Conservation (phyloP, 495 filamentous ascomycete species). For the Neurospora sp. region DNA sequence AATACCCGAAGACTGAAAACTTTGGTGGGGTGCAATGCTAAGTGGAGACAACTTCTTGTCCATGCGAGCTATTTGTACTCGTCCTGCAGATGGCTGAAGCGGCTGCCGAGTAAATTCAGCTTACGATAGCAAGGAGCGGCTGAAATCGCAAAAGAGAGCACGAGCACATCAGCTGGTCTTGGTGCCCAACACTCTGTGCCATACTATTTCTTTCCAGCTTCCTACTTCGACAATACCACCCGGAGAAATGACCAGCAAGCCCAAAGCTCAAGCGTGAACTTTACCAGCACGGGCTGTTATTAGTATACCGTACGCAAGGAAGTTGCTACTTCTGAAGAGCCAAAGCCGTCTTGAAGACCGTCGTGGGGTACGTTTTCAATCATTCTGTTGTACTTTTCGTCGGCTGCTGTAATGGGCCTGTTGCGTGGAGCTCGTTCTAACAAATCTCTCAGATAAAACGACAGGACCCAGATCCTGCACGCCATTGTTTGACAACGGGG, state of each 20-base stretch:
- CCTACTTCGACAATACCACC: neutral
- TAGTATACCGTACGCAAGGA: neutral
- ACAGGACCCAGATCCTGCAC: neutral
- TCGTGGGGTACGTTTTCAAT: neutral
- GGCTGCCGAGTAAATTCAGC: too few species aligned
- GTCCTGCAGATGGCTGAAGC: neutral
- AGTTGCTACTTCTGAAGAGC: neutral
- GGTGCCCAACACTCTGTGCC: neutral
- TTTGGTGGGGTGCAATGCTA: too few species aligned
- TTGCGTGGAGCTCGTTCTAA: neutral
- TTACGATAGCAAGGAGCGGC: too few species aligned
- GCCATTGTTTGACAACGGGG: neutral
- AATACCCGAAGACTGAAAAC: too few species aligned
- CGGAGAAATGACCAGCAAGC: neutral
- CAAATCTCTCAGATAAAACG: neutral
- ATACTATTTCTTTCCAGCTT: neutral
- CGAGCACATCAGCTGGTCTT: neutral
- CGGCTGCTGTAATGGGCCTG: neutral
- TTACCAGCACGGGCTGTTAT: neutral
- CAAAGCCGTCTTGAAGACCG: neutral
- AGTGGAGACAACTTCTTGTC: neutral
- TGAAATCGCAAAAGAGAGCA: too few species aligned
- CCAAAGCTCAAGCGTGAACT: neutral
- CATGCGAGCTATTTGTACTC: neutral
- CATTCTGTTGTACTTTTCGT: neutral